These are phyloP conservation scores for Neurospora sp. DNA, from an alignment of 495 filamentous ascomycete species.

Conservation along the genomic window DNA sequence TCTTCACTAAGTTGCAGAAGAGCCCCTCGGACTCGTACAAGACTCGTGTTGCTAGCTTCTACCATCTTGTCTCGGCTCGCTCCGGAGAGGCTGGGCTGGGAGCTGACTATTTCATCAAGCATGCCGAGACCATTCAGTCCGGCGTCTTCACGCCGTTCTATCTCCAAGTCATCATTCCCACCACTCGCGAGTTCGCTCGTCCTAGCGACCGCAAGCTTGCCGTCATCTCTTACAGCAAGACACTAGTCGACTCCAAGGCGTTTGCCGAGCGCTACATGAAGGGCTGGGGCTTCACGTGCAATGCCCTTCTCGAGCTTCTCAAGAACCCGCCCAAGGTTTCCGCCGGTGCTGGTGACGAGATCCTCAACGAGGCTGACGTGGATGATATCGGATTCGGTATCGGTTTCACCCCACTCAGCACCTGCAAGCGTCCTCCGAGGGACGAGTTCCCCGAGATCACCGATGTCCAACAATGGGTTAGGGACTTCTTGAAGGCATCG, in stretches of 20 bases:
- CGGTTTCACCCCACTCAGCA: conserved; percentile 85
- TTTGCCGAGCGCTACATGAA: conserved; percentile 70
- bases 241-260: conserved; percentile 66
- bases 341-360: conserved; percentile 53
- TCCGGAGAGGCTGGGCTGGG: conserved; percentile 66
- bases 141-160: conserved; percentile 80
- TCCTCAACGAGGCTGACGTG: conserved; percentile 73
- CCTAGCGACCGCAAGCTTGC: conserved; percentile 89
- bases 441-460: conserved; percentile 77
- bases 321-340: conserved; percentile 72
- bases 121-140: conserved; percentile 69
- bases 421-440: conserved; percentile 55
- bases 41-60: conserved; percentile 78
- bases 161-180: conserved; percentile 71
- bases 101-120: conserved; percentile 76
- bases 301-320: conserved; percentile 77
- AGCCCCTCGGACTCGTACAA: conserved; percentile 70
- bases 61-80: conserved; percentile 75
- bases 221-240: conserved; percentile 85
- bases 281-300: conserved; percentile 81
- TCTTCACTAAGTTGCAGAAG: conserved; percentile 72
- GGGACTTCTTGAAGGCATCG: conserved; percentile 52
- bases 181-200: conserved; percentile 74
- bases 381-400: conserved; percentile 92
- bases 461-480: conserved; percentile 73